Conservation (phyloP, 2,329 filamentous ascomycete genomes). For the Beauveria scarabaeidicola region DNA sequence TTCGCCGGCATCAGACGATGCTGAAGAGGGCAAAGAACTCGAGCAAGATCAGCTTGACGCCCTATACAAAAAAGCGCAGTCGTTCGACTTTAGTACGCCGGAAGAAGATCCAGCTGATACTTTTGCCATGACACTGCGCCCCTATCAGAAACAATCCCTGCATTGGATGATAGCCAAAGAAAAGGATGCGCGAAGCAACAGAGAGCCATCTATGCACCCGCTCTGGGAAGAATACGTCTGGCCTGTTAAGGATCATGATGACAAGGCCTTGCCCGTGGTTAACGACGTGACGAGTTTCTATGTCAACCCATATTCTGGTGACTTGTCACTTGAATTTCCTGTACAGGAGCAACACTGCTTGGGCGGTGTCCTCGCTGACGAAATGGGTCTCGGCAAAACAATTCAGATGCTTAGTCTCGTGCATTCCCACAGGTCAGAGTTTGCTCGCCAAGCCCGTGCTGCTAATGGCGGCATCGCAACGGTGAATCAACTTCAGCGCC, state of each 20-base stretch:
- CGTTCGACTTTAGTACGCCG: constrained; percentile 89
- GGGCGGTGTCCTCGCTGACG: constrained; percentile 86
- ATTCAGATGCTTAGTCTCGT: constrained; percentile 96
- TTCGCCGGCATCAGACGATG: constrained; percentile 54
- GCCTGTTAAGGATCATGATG: constrained; percentile 82
- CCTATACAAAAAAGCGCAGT: constrained; percentile 91
- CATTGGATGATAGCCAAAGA: constrained; percentile 97
- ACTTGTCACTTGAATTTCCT: constrained; percentile 85
- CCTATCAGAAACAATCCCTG: constrained; percentile 91
- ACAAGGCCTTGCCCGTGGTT: constrained; percentile 60
- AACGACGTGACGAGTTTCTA: constrained; percentile 70
- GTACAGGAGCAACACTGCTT: constrained; percentile 90
- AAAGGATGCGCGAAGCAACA: constrained; percentile 62
- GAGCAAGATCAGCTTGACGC: constrained; percentile 93
- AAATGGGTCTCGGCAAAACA: constrained; percentile 97
- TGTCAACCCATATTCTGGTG: constrained; percentile 93
- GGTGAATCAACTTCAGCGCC: constrained; percentile 53
- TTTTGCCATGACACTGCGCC: constrained; percentile 75
- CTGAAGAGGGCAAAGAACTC: constrained; percentile 80
- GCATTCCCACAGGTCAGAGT: constrained; percentile 67
- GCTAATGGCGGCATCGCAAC: constrained; percentile 26
- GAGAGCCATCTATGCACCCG: constrained; percentile 84
- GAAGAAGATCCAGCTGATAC: constrained; percentile 73
- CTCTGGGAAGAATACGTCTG: constrained; percentile 94
- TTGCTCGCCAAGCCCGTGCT: constrained; percentile 31